Conservation (phyloP, 2,329 filamentous ascomycete genomes). For the Diatrype stigma region DNA sequence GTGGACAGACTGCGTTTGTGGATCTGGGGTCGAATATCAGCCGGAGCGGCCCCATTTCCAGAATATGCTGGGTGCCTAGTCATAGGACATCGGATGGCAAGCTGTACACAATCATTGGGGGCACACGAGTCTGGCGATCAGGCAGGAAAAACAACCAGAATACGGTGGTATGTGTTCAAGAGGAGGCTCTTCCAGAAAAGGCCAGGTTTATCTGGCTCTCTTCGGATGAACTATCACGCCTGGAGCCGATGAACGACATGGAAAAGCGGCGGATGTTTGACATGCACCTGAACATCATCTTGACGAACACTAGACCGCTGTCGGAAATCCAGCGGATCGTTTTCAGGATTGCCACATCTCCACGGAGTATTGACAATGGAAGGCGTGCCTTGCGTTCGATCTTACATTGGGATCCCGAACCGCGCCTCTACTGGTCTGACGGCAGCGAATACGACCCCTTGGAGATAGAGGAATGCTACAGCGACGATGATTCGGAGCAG, state of each 20-base stretch:
- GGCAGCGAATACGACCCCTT: neutral
- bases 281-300: neutral
- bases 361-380: neutral
- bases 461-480: neutral
- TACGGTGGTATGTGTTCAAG: neutral
- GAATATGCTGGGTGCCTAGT: slow-evolving; percentile 24
- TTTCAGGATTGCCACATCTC: neutral
- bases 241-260: neutral
- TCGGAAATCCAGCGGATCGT: neutral
- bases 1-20: slow-evolving; percentile 13
- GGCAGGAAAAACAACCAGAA: neutral
- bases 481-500: neutral
- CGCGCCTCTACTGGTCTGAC: neutral
- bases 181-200: neutral
- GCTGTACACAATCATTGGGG: slow-evolving; percentile 22
- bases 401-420: neutral
- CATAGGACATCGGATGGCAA: slow-evolving; percentile 11
- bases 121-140: neutral
- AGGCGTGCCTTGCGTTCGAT: neutral
- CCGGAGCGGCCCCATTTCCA: slow-evolving; percentile 6
- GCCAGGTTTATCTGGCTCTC: neutral
- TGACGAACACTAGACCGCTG: neutral
- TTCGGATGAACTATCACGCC: neutral
- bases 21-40: slow-evolving; percentile 15
- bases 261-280: neutral